phyloP scores from a whole-genome alignment of 2,329 filamentous ascomycete species.

The Penicillium digitatum region DNA sequence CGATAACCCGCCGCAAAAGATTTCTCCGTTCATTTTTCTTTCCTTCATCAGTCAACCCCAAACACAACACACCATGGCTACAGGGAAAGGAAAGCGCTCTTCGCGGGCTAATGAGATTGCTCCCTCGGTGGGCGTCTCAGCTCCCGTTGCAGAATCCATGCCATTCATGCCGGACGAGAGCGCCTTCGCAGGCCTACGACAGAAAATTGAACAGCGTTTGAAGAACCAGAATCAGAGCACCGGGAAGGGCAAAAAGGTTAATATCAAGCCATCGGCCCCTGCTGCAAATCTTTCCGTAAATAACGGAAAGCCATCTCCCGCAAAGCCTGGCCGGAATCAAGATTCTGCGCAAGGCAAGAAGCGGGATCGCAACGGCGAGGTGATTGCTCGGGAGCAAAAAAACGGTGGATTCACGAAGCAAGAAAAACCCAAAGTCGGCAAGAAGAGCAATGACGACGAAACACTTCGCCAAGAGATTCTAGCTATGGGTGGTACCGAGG shows the following conservation, averaged over 20 bases:
- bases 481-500: constrained; percentile 48
- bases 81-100: constrained; percentile 37
- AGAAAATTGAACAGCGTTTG: constrained; percentile 42
- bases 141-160: constrained; percentile 19
- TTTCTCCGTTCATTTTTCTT: constrained; percentile 27
- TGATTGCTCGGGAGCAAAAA: constrained; percentile 39
- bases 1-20: constrained; percentile 27
- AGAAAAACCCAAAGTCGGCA: constrained; percentile 9
- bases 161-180: constrained; percentile 36
- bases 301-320: constrained; percentile 22
- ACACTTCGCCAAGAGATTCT: constrained; percentile 44
- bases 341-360: constrained; percentile 41
- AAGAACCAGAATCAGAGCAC: constrained; percentile 34
- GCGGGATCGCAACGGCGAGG: constrained; percentile 45
- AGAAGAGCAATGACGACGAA: constrained; percentile 26
- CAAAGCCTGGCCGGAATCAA: constrained; percentile 24
- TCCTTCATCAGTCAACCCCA: constrained; percentile 14
- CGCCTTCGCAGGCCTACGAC: constrained; percentile 41
- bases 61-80: constrained; percentile 32
- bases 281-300: constrained; percentile 22
- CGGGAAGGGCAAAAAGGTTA: constrained; percentile 31
- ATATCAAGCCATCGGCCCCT: constrained; percentile 25
- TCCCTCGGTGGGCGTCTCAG: constrained; percentile 14
- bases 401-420: constrained; percentile 23
- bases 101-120: constrained; percentile 23